Conservation (phyloP, 75 land plant genomes). For the Sequoia sempervirens region DNA sequence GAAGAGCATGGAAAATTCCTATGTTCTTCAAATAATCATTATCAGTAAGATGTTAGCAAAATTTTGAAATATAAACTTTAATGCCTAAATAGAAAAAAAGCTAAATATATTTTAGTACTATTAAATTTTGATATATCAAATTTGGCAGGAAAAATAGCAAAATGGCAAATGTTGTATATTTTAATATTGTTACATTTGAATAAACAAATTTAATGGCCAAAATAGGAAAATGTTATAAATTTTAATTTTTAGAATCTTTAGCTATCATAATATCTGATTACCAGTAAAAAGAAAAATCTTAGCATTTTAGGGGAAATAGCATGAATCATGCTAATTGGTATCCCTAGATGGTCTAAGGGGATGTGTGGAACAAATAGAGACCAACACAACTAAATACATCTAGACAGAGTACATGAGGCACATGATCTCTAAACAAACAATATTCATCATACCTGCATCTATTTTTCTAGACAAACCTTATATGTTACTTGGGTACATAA, state of each 20-base stretch:
- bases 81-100: too few relatives aligned
- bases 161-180: too few relatives aligned
- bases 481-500: too few relatives aligned
- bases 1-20: not conserved
- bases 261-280: not conserved
- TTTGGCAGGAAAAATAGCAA: too few relatives aligned
- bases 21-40: not conserved
- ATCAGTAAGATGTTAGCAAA: not conserved
- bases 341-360: not conserved
- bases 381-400: not conserved
- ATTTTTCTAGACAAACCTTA: too few relatives aligned
- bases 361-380: not conserved
- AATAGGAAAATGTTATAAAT: not conserved
- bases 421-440: not conserved
- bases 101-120: too few relatives aligned
- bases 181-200: not conserved
- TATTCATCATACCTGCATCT: not conserved
- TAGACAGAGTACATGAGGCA: not conserved
- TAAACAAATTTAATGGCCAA: not conserved
- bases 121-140: too few relatives aligned
- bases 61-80: not conserved
- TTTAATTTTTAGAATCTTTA: not conserved
- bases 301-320: not conserved
- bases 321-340: not conserved
- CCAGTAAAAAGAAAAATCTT: not conserved